These are phyloP conservation scores for Cytospora chrysosperma DNA, from an alignment of 2,329 filamentous ascomycete genomes.

Conservation along the genomic window DNA sequence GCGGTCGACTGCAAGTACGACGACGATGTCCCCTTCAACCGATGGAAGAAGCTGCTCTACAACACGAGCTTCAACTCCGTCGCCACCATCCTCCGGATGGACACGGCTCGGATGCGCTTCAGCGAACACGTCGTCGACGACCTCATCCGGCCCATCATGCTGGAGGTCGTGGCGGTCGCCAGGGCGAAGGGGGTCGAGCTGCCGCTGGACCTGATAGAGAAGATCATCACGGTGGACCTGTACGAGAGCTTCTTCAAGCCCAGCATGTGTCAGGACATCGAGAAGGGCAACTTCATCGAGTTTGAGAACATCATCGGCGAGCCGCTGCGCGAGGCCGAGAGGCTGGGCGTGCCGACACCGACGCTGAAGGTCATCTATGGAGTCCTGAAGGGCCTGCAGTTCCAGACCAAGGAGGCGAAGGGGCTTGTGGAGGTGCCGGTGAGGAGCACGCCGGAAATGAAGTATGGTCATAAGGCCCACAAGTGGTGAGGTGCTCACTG, in stretches of 20 bases:
- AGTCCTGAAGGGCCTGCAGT: conserved; percentile 48
- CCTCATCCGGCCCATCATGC: conserved; percentile 52
- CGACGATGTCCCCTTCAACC: conserved; percentile 39
- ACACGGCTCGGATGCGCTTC: conserved; percentile 48
- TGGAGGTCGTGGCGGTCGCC: conserved; percentile 48
- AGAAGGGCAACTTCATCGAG: conserved; percentile 56
- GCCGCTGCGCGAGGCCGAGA: conserved; percentile 51
- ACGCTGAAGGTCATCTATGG: conserved; percentile 49
- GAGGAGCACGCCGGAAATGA: conserved; percentile 20
- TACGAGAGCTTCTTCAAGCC: conserved; percentile 49
- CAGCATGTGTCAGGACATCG: conserved; percentile 53
- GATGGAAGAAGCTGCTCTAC: conserved; percentile 50
- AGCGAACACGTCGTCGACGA: conserved; percentile 43
- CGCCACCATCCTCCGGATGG: conserved; percentile 49
- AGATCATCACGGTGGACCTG: conserved; percentile 48
- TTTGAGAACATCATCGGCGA: conserved; percentile 57
- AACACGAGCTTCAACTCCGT: conserved; percentile 51
- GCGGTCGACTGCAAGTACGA: conserved; percentile 43
- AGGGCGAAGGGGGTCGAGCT: conserved; percentile 43
- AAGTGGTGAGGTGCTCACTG: not conserved
- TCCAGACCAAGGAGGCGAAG: conserved; percentile 44
- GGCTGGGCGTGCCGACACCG: conserved; percentile 48
- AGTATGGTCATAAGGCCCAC: conserved; percentile 25
- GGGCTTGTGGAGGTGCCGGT: conserved; percentile 35
- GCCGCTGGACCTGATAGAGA: conserved; percentile 42